Base-by-base conservation (phyloP, 106 monocot species). In the Dioscorea dumetorum region DNA sequence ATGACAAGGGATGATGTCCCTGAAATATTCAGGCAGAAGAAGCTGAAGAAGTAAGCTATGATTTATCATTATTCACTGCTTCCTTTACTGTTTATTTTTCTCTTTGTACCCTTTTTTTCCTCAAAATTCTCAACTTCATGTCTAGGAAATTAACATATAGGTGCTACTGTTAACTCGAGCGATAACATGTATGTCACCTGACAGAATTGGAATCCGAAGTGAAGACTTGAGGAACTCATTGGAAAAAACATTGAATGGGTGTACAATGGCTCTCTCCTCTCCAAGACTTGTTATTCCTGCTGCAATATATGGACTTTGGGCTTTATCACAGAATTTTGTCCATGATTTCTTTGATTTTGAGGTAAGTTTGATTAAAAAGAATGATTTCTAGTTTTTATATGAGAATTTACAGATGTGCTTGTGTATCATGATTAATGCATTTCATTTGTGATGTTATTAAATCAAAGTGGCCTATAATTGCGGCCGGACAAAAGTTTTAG, bases 241-340 rank as follows among this genome's bases (percentile, higher is more conserved):
- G 5, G 84, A 91, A 66, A 91, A 74, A 83, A 71, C 66, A 50
- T 69, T 87, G 21, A 79, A 64, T 71, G 95, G 95, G 22, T 72
- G 74, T 50, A 58, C 74, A 31, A 64, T 91, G 50, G 81, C 91
- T 49, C 80, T 97, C 22, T 88, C 91, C 8, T 97, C 95, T 14
- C 91, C 95, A 35, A 88, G 95, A 74, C 91, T 97, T 32, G 86
- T 84, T 48, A 80, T 97, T 56, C 91, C 88, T 67, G 89, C 82
- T 12, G 41, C 83, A 59, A 71, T 97, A 58, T 97, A 91, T 85
- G 95, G 95, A 68, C 57, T 92, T 7, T 97, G 86, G 84, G 82
- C 76, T 61, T 32, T 91, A 8, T 97, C 88, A 33, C 77, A 91
- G 24, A 73, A 89, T 61, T 82, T 80, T 59, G 49, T 77, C 50